Conservation (phyloP, 768 basidiomycete genomes). For the Amanita pseudoporphyria region DNA sequence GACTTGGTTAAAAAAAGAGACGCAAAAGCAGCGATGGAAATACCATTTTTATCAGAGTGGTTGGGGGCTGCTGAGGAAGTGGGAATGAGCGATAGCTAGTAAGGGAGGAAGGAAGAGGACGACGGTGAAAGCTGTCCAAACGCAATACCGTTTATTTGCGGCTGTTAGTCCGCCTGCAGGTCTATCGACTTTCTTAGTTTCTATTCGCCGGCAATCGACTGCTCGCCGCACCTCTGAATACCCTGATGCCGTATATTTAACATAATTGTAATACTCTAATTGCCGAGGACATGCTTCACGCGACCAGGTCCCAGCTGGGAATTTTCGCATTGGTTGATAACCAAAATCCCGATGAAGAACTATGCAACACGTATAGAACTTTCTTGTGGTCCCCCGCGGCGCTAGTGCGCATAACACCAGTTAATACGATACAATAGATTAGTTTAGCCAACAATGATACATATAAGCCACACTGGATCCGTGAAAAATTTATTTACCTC, state of each 20-base stretch:
- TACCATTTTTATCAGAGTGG: constrained; percentile 22
- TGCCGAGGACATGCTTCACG: neutral
- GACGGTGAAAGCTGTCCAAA: neutral
- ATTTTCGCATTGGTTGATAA: neutral
- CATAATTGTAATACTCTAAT: neutral
- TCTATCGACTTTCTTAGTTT: too few relatives aligned
- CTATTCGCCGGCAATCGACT: too few relatives aligned
- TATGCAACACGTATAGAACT: neutral
- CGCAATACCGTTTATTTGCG: constrained; percentile 3
- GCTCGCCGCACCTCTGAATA: too few relatives aligned
- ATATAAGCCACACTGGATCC: neutral
- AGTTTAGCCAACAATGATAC: neutral
- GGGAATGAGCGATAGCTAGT: neutral
- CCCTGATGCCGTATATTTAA: too few relatives aligned
- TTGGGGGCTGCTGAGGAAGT: neutral
- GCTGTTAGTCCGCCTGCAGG: neutral
- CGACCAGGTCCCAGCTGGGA: neutral
- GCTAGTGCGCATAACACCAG: neutral
- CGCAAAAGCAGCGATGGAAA: constrained; percentile 11
- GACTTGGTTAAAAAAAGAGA: constrained; percentile 8
- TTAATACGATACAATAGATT: neutral
- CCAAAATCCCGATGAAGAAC: neutral
- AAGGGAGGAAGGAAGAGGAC: neutral
- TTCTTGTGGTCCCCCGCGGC: neutral
- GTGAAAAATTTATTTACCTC: neutral